Conservation (phyloP, 257 asterid genomes). For the Coffea canephora region DNA sequence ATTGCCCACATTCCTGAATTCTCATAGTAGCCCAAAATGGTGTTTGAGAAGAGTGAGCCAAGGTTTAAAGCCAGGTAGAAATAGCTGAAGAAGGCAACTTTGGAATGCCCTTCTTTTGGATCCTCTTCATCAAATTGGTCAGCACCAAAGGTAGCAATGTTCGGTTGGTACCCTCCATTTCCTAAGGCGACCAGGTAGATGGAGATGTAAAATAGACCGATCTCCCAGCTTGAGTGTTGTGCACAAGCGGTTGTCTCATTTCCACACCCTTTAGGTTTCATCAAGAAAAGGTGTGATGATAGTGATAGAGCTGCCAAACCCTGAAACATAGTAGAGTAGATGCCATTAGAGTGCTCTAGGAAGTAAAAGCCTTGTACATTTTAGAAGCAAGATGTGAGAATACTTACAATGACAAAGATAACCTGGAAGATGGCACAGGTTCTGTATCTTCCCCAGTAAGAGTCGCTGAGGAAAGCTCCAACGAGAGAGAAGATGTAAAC, state of each 20-base stretch:
- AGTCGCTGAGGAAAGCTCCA: slow-evolving; percentile 95
- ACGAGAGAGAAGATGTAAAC: slow-evolving; percentile 93
- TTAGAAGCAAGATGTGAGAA: not conserved
- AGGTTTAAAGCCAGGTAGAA: slow-evolving; percentile 82
- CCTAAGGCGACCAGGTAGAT: slow-evolving; percentile 88
- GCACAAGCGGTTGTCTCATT: slow-evolving; percentile 45
- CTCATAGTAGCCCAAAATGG: slow-evolving; percentile 74
- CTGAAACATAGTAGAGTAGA: slow-evolving; percentile 28
- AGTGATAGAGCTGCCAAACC: slow-evolving; percentile 69
- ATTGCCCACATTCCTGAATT: slow-evolving; percentile 86
- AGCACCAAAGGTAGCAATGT: slow-evolving; percentile 90
- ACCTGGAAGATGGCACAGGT: slow-evolving; percentile 83
- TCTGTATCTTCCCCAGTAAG: slow-evolving; percentile 93
- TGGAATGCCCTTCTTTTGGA: slow-evolving; percentile 56
- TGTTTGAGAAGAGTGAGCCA: slow-evolving; percentile 90
- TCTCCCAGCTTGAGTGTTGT: slow-evolving; percentile 59
- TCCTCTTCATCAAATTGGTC: slow-evolving; percentile 85
- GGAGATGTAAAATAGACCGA: slow-evolving; percentile 69
- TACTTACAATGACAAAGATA: slow-evolving; percentile 71
- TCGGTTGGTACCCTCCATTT: slow-evolving; percentile 95
- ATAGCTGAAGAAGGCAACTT: slow-evolving; percentile 86
- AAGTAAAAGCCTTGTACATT: not conserved
- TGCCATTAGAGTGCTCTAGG: not conserved
- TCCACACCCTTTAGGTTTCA: slow-evolving; percentile 80
- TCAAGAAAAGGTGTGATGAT: slow-evolving; percentile 56